Percentiles rank a stretch among this genome's conserved stretches.
Conservation (phyloP, 2,329 filamentous ascomycete genomes). For the Stachybotrys chlorohalonatus region DNA sequence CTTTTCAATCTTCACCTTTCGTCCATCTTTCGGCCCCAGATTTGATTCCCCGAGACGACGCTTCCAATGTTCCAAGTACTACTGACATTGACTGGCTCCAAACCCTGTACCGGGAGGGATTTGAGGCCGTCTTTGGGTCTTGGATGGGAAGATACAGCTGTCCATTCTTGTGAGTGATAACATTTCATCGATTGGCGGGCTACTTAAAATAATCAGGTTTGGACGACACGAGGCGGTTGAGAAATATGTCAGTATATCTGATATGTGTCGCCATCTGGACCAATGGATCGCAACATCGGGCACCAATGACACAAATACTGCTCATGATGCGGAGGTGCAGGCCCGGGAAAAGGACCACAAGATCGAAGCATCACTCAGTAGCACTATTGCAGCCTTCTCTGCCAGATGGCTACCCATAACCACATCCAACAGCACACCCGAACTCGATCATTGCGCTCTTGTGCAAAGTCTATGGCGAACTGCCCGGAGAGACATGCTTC, state of each 20-base stretch:
- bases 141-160: slow-evolving; percentile 32
- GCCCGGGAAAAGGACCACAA: slow-evolving; percentile 9
- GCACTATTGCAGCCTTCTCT: slow-evolving; percentile 17
- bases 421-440: slow-evolving; percentile 1
- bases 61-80: slow-evolving; percentile 1
- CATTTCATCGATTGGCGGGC: not conserved
- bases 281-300: slow-evolving; percentile 21
- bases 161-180: slow-evolving; percentile 26
- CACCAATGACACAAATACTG: slow-evolving; percentile 1
- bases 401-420: slow-evolving; percentile 19
- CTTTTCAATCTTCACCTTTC: no score
- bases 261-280: slow-evolving; percentile 21
- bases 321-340: slow-evolving; percentile 2
- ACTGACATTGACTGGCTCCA: slow-evolving; percentile 14
- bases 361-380: slow-evolving; percentile 16
- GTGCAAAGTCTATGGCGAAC: slow-evolving; percentile 22
- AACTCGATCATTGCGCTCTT: slow-evolving; percentile 6
- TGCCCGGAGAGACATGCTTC: slow-evolving; percentile 26
- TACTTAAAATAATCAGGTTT: slow-evolving; percentile 9
- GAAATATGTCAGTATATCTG: slow-evolving; percentile 19
- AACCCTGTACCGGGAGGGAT: slow-evolving; percentile 23
- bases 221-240: slow-evolving; percentile 14
- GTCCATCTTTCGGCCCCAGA: no score
- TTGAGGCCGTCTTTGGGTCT: slow-evolving; percentile 30
- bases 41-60: no score